Percentiles rank a stretch among this genome's conserved stretches.
phyloP scores from a whole-genome alignment of 805 yeast genomes.

The Metschnikowia similis region DNA sequence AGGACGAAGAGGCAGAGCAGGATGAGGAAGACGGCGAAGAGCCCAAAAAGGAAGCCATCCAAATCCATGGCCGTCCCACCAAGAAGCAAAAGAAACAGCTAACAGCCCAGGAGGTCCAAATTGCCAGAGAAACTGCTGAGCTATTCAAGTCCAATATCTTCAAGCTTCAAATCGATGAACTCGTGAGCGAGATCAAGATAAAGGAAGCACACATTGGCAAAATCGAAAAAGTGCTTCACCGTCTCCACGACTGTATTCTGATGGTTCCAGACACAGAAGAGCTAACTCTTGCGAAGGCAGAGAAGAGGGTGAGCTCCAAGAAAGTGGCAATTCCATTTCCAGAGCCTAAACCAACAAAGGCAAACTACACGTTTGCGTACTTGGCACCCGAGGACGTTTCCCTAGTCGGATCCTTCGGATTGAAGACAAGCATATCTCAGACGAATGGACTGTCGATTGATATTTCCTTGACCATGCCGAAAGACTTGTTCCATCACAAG shows the following conservation, averaged over 20 bases:
- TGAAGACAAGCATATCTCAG: constrained; percentile 71
- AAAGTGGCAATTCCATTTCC: constrained; percentile 75
- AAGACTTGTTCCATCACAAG: constrained; percentile 68
- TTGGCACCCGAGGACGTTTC: constrained; percentile 68
- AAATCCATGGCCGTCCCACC: constrained; percentile 19
- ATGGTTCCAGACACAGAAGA: constrained; percentile 51
- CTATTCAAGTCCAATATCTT: constrained; percentile 91
- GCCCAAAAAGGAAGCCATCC: constrained; percentile 1
- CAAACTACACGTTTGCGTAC: constrained; percentile 70
- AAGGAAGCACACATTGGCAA: constrained; percentile 62
- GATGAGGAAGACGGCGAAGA: background rate
- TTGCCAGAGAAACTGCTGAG: constrained; percentile 91
- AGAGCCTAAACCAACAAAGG: constrained; percentile 77
- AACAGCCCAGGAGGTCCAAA: constrained; percentile 79
- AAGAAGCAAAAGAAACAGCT: constrained; percentile 39
- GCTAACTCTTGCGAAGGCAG: constrained; percentile 56
- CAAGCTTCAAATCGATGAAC: constrained; percentile 91
- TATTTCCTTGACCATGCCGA: constrained; percentile 79
- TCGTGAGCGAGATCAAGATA: constrained; percentile 72
- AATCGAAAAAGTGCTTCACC: constrained; percentile 73
- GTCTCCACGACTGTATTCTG: constrained; percentile 64
- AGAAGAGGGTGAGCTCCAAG: constrained; percentile 45
- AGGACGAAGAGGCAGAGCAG: constrained; percentile 11
- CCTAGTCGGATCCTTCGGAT: constrained; percentile 84
- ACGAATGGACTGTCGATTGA: constrained; percentile 69